Conservation (phyloP, 768 basidiomycete species). For the Pulveroboletus sp. region DNA sequence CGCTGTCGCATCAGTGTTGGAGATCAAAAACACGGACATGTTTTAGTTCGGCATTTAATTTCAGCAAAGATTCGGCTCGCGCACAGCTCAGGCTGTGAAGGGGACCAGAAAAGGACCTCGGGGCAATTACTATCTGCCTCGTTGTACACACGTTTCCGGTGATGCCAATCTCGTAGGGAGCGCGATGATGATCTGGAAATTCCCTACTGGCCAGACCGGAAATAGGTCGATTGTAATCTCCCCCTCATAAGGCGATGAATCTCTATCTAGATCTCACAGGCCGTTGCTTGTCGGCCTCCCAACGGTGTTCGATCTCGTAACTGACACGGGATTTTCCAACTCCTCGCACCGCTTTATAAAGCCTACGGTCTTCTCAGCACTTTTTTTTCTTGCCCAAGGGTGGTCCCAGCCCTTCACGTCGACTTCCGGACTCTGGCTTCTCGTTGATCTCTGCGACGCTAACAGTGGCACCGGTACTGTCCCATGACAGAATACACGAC, state of each 20-base stretch:
- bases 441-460: neutral
- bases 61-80: slow-evolving; percentile 10
- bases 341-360: slow-evolving; percentile 25
- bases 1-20: slow-evolving; percentile 10
- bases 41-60: slow-evolving; percentile 21
- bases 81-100: slow-evolving; percentile 12
- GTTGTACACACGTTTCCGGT: slow-evolving; percentile 28
- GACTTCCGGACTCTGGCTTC: neutral
- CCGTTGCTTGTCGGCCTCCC: neutral
- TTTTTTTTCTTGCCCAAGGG: slow-evolving; percentile 6
- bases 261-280: slow-evolving; percentile 23
- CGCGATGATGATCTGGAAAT: slow-evolving; percentile 18
- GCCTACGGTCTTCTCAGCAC: slow-evolving; percentile 4
- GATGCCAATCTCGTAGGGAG: slow-evolving; percentile 28
- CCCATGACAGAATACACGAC: slow-evolving; percentile 63
- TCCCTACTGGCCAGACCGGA: slow-evolving; percentile 22
- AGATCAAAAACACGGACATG: slow-evolving; percentile 8
- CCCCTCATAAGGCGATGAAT: slow-evolving; percentile 10
- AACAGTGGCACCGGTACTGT: neutral
- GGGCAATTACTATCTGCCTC: slow-evolving; percentile 24
- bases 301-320: slow-evolving; percentile 21
- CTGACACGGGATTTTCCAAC: slow-evolving; percentile 24
- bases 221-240: slow-evolving; percentile 26
- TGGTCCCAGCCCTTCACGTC: slow-evolving; percentile 1
- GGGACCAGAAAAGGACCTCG: neutral